A percentile compares a stretch with the other conserved stretches of the same genome.
Conservation (phyloP, 345 rosid genomes). For the Capsella bursapastoris region DNA sequence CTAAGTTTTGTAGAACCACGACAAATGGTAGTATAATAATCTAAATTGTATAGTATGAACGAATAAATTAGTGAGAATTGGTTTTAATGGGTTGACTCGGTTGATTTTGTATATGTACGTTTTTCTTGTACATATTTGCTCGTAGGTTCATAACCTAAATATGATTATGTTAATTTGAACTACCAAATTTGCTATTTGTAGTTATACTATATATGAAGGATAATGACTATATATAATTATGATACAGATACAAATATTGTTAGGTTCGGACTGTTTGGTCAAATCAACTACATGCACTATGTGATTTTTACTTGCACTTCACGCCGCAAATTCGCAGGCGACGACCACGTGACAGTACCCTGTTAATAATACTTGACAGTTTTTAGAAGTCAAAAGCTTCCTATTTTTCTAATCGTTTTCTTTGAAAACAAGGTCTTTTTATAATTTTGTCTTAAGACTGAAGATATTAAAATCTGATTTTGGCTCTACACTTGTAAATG, state of each 20-base stretch:
- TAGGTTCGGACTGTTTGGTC: slow-evolving; percentile 27
- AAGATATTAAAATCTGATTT: slow-evolving; percentile 41
- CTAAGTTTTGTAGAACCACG: background rate
- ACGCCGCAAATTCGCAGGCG: slow-evolving; percentile 35
- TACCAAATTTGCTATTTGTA: background rate
- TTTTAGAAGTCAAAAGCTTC: slow-evolving; percentile 19
- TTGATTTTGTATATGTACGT: background rate
- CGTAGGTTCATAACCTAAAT: background rate
- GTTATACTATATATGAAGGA: background rate
- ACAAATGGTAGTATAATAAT: background rate
- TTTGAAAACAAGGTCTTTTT: background rate
- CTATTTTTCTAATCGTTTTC: background rate
- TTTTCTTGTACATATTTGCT: background rate
- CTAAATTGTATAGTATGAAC: too few relatives aligned
- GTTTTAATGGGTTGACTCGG: background rate
- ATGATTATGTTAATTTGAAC: background rate
- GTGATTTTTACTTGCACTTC: slow-evolving; percentile 39
- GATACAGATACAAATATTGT: background rate
- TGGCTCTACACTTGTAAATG: slow-evolving; percentile 18
- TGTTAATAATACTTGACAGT: background rate
- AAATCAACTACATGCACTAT: slow-evolving; percentile 21
- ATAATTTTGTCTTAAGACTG: slow-evolving; percentile 3
- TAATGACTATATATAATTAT: background rate
- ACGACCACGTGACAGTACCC: slow-evolving; percentile 34
- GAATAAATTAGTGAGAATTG: too few relatives aligned